These are phyloP conservation scores for Arthrinium puccinioides DNA, from an alignment of 2,329 filamentous ascomycete genomes.

Conservation along the genomic window DNA sequence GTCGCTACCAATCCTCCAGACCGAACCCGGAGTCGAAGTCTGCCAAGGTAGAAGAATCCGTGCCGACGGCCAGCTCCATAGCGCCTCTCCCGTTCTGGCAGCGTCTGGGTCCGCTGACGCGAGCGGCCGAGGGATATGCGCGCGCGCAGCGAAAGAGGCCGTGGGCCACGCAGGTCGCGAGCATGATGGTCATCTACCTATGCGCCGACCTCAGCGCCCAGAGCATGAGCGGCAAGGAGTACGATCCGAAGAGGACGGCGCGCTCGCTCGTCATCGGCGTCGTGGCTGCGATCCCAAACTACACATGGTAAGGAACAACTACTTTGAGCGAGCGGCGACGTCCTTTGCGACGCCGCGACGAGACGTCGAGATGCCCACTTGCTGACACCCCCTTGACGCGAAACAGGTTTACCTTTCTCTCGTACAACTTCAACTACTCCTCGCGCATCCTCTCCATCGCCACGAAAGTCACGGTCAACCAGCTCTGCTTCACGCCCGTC, in stretches of 20 bases:
- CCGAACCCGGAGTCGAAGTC: neutral
- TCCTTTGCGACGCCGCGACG: too few relatives aligned
- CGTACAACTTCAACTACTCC: slow-evolving; percentile 74
- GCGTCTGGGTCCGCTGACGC: slow-evolving; percentile 51
- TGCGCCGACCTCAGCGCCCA: slow-evolving; percentile 74
- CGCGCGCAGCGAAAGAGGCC: slow-evolving; percentile 65
- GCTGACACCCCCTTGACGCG: neutral
- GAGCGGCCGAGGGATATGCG: slow-evolving; percentile 52
- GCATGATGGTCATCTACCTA: slow-evolving; percentile 71
- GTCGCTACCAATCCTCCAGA: neutral
- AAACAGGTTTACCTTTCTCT: slow-evolving; percentile 69
- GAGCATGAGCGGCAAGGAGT: slow-evolving; percentile 50
- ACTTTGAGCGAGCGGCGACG: too few relatives aligned
- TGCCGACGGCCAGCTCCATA: slow-evolving; percentile 33
- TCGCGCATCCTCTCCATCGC: slow-evolving; percentile 64
- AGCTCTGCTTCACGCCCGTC: slow-evolving; percentile 70
- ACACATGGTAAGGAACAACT: slow-evolving; percentile 68
- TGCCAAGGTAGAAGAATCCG: neutral
- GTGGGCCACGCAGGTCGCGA: slow-evolving; percentile 71
- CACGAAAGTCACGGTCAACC: slow-evolving; percentile 75
- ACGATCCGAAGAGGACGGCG: slow-evolving; percentile 62
- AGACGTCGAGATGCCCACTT: too few relatives aligned
- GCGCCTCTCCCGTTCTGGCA: slow-evolving; percentile 42
- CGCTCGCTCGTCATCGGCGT: slow-evolving; percentile 70
- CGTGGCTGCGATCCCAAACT: slow-evolving; percentile 67